These are phyloP conservation scores for Auxenochlorella pyrenoidosa DNA, from an alignment of 139 green algal species.

Conservation along the genomic window DNA sequence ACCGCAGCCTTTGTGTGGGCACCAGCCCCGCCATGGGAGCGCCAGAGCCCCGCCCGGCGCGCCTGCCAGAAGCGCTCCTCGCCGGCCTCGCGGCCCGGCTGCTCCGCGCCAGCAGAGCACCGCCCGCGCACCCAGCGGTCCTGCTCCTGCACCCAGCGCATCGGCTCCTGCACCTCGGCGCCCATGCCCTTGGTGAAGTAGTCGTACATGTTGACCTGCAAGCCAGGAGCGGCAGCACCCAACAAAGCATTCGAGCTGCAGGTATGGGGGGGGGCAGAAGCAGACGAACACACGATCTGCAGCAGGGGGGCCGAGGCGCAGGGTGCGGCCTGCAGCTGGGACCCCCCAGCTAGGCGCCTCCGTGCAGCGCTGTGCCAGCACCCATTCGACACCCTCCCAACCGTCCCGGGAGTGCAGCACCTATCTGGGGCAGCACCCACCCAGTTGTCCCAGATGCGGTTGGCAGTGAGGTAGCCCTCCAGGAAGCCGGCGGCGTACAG, in stretches of 20 bases:
- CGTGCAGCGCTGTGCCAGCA: no score
- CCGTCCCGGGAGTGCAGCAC: no score
- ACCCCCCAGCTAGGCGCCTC: no score
- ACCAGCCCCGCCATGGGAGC: not conserved
- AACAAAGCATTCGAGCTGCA: no score
- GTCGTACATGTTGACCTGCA: slow-evolving; percentile 8
- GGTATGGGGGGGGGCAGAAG: no score
- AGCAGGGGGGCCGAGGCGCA: no score
- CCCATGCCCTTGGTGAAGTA: slow-evolving; percentile 6
- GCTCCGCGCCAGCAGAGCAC: not conserved
- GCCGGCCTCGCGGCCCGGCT: not conserved
- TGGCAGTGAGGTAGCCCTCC: slow-evolving; percentile 60
- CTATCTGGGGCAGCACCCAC: not conserved
- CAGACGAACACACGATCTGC: no score
- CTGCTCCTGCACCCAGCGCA: slow-evolving; percentile 63
- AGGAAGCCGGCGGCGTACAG: slow-evolving; percentile 67
- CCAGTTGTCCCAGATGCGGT: slow-evolving; percentile 22
- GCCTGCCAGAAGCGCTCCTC: slow-evolving; percentile 47
- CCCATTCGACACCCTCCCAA: no score
- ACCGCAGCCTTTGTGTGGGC: no score
- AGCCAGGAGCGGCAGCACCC: no score
- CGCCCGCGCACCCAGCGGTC: slow-evolving; percentile 54
- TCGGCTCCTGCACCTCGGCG: not conserved
- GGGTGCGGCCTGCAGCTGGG: no score
- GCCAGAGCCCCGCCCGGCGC: not conserved